Conservation (phyloP, 208 protist genomes). For the Crithidia fasciculata region DNA sequence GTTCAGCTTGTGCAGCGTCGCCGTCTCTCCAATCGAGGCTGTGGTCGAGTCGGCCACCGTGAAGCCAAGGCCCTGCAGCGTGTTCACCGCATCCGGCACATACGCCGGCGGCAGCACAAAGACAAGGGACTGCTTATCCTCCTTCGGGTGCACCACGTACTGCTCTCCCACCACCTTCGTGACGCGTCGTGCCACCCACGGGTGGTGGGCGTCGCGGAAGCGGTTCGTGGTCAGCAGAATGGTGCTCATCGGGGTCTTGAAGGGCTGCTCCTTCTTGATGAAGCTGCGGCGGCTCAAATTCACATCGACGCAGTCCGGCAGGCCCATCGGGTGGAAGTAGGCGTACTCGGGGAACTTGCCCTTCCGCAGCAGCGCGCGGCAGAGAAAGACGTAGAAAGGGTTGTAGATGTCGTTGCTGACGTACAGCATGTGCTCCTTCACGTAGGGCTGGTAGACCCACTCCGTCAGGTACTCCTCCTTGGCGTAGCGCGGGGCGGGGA, state of each 20-base stretch:
- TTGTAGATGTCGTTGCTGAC: slow-evolving; percentile 89
- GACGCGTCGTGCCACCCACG: slow-evolving; percentile 64
- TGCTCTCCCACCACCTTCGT: slow-evolving; percentile 75
- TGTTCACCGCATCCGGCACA: slow-evolving; percentile 66
- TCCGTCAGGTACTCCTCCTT: slow-evolving; percentile 76
- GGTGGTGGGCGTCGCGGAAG: slow-evolving; percentile 68
- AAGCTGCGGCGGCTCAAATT: slow-evolving; percentile 78
- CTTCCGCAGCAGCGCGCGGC: slow-evolving; percentile 59
- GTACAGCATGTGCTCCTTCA: slow-evolving; percentile 85
- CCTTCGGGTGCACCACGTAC: slow-evolving; percentile 79
- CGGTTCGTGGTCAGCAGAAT: slow-evolving; percentile 69
- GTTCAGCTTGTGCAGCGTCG: slow-evolving; percentile 58
- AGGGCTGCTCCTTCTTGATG: slow-evolving; percentile 77
- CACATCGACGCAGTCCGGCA: slow-evolving; percentile 83
- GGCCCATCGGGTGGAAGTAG: slow-evolving; percentile 87
- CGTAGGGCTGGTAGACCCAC: slow-evolving; percentile 90
- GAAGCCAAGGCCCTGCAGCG: slow-evolving; percentile 78
- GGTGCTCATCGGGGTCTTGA: slow-evolving; percentile 70
- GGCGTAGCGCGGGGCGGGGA: slow-evolving; percentile 73
- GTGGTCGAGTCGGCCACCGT: slow-evolving; percentile 62
- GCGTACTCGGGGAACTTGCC: slow-evolving; percentile 71
- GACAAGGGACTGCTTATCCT: slow-evolving; percentile 78
- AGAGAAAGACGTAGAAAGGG: slow-evolving; percentile 80
- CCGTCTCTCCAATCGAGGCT: slow-evolving; percentile 54
- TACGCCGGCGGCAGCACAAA: slow-evolving; percentile 79